Conservation (phyloP, 305 asterid species). For the Lippia alba region DNA sequence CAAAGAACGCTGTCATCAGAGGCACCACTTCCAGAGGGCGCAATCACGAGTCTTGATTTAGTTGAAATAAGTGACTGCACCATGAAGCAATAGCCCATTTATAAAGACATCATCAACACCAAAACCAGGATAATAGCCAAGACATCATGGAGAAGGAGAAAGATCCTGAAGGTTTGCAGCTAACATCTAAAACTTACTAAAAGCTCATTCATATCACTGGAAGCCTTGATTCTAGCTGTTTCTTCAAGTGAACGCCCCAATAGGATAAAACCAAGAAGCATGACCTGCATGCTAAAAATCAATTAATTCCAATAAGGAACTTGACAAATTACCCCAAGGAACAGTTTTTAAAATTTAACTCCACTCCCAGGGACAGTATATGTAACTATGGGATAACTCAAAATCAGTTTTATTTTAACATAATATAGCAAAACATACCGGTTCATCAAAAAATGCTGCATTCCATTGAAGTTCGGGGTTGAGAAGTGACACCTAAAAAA, state of each 20-base stretch:
- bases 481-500: constrained; percentile 78
- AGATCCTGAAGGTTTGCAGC: constrained; percentile 22
- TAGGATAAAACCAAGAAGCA: constrained; percentile 99
- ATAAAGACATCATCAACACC: constrained; percentile 31
- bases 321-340: constrained; percentile 31
- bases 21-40: constrained; percentile 74
- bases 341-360: constrained; percentile 16
- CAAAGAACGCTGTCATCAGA: constrained; percentile 63
- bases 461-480: constrained; percentile 93
- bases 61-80: constrained; percentile 94
- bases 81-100: constrained; percentile 35
- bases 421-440: constrained; percentile 63
- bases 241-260: constrained; percentile 97
- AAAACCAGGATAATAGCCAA: neutral
- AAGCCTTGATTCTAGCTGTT: constrained; percentile 92
- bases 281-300: constrained; percentile 91
- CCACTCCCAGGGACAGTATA: constrained; percentile 17
- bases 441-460: constrained; percentile 95
- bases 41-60: constrained; percentile 83
- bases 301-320: constrained; percentile 56
- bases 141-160: constrained; percentile 28
- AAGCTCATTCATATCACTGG: constrained; percentile 98
- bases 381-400: constrained; percentile 4
- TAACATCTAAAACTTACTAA: constrained; percentile 59
- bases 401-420: constrained; percentile 23